phyloP scores from a whole-genome alignment of 2,329 filamentous ascomycete species.

The Xylariomycetidae sp. region DNA sequence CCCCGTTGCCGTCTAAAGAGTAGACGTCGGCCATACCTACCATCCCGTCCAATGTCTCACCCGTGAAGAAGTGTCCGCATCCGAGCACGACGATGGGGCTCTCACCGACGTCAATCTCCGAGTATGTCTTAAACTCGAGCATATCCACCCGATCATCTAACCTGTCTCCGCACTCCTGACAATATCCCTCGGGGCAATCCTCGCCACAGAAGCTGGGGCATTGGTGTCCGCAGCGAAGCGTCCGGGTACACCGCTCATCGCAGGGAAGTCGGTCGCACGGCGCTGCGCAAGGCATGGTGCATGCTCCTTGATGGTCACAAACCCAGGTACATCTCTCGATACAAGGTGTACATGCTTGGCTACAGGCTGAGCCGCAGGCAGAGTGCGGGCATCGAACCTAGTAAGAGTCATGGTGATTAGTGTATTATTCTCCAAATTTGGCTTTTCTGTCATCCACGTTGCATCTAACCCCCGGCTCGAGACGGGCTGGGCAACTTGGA shows the following conservation, averaged over 20 bases:
- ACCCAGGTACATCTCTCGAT: slow-evolving; percentile 50
- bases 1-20: too few species aligned
- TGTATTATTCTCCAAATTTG: too few species aligned
- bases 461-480: too few species aligned
- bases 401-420: slow-evolving; percentile 40
- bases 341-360: slow-evolving; percentile 59
- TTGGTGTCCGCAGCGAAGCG: slow-evolving; percentile 56
- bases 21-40: slow-evolving; percentile 45
- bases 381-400: slow-evolving; percentile 55
- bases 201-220: slow-evolving; percentile 62
- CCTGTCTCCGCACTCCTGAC: slow-evolving; percentile 52
- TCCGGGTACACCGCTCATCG: slow-evolving; percentile 49
- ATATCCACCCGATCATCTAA: slow-evolving; percentile 51
- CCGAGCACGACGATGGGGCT: slow-evolving; percentile 57
- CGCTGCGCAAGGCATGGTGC: slow-evolving; percentile 51
- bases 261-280: slow-evolving; percentile 67
- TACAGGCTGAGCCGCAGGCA: slow-evolving; percentile 49
- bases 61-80: slow-evolving; percentile 61
- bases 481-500: too few species aligned
- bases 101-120: slow-evolving; percentile 52
- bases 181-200: slow-evolving; percentile 50
- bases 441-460: too few species aligned
- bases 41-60: slow-evolving; percentile 55
- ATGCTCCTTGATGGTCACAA: slow-evolving; percentile 50
- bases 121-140: slow-evolving; percentile 48